A percentile compares a stretch with the other conserved stretches of the same genome.
Evolutionary conservation across 2,329 filamentous ascomycete species (phyloP).

Genomic region (Sclerotinia minor): DNA sequence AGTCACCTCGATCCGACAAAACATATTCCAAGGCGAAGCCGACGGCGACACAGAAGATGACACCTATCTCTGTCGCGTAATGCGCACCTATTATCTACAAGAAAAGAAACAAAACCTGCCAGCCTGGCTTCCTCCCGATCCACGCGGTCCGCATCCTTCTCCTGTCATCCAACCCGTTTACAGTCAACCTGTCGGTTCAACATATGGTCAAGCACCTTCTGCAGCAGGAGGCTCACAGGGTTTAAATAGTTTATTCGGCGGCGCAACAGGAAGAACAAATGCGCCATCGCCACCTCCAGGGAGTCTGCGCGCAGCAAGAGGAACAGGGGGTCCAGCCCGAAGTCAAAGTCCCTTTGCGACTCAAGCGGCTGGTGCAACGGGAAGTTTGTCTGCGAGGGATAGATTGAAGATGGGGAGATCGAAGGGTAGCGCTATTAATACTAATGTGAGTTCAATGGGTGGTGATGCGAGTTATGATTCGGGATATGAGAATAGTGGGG

Average conservation of each 20-base stretch:
- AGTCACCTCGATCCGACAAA: constrained; percentile 62
- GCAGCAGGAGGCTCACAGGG: constrained; percentile 39
- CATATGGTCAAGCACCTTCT: constrained; percentile 50
- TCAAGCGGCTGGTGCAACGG: background rate
- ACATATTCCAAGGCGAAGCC: constrained; percentile 67
- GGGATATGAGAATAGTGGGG: constrained; percentile 35
- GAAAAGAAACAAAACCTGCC: constrained; percentile 80
- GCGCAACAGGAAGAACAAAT: constrained; percentile 39
- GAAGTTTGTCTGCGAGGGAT: constrained; percentile 62
- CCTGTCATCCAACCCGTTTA: constrained; percentile 51
- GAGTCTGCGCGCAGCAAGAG: constrained; percentile 1
- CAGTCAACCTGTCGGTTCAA: constrained; percentile 52
- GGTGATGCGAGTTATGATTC: constrained; percentile 27
- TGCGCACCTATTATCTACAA: constrained; percentile 84
- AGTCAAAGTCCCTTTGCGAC: background rate
- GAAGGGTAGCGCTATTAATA: constrained; percentile 44
- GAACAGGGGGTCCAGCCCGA: background rate
- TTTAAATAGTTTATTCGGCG: constrained; percentile 47
- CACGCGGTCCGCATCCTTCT: constrained; percentile 60
- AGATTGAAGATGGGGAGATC: constrained; percentile 72
- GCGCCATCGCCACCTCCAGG: constrained; percentile 25
- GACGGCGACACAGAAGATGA: constrained; percentile 82
- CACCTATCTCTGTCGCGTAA: constrained; percentile 89
- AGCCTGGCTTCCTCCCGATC: constrained; percentile 84
- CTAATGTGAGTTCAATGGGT: constrained; percentile 20